Evolutionary conservation across 2,329 filamentous ascomycete species (phyloP), one percentile per base, ranked within the genome.

Genomic region (Aureobasidium mangrovei): DNA sequence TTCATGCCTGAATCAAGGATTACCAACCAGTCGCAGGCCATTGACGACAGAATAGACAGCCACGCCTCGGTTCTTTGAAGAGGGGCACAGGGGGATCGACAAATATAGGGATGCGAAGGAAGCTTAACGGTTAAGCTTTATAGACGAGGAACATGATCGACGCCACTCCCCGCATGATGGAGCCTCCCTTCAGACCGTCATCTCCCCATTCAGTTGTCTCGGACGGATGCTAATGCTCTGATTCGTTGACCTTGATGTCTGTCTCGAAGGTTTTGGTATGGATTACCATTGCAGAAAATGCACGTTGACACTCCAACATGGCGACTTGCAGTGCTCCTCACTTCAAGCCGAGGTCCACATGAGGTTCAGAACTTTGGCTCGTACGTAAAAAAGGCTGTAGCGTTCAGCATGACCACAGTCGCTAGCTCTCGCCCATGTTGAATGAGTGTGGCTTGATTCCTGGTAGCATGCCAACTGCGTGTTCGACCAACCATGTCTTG

Each of bases 51-150:
- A 18, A 18, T 18, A 18, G 18, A 18, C 18, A 18, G 48, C 48
- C 48, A 52, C 43, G 48, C 48, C 48, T 52, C 48, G 48, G 48
- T 52, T n/a, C 18, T 52, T 29, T 42, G 39, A 39, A 36, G 39
- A 4, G 28, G 43, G 31, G 24, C 18, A 6, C n/a, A 49, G 40
- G 7, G 35, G 28, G 38, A 51, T 51, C 47, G 27, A 32, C 47
- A 33, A 8, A 3, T 6, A 27, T 29, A 51, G n/a, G 28, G 7
- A 33, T 8, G 41, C 8, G 12, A 10, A 26, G 31, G 10, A 33
- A 41, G 47, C 47, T 51, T 51, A 51, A 51, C 36, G 28, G 36
- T 51, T 51, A 41, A 51, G 47, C 47, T 51, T 31, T 18, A 6
- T 10, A 18, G 18, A 18, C 18, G 18, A 18, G 18, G 8, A n/a